phyloP scores from a whole-genome alignment of 2,329 filamentous ascomycete species.

The Colletotrichum sp. region DNA sequence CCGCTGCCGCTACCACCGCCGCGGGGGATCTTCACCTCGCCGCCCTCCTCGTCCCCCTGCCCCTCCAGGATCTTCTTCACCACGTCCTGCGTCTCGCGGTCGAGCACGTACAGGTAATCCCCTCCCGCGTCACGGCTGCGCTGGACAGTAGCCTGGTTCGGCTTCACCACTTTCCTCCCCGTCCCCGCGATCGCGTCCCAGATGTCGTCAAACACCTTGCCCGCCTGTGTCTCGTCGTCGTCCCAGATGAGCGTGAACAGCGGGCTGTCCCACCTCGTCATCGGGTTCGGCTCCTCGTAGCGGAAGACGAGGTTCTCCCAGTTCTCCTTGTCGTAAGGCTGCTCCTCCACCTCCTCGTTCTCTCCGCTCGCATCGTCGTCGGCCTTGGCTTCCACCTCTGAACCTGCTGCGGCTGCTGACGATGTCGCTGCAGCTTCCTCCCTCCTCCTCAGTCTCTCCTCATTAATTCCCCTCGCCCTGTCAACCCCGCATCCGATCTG shows the following conservation, averaged over 20 bases:
- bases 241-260: slow-evolving; percentile 82
- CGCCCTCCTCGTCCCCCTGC: slow-evolving; percentile 69
- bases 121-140: slow-evolving; percentile 65
- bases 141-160: slow-evolving; percentile 77
- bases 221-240: slow-evolving; percentile 67
- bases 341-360: slow-evolving; percentile 33
- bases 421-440: slow-evolving; percentile 1
- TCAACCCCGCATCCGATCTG: slow-evolving; percentile 64
- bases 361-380: slow-evolving; percentile 39
- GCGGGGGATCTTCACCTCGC: slow-evolving; percentile 56
- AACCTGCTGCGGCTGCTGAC: neutral
- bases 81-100: slow-evolving; percentile 79
- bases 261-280: slow-evolving; percentile 85
- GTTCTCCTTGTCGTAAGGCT: slow-evolving; percentile 60
- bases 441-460: slow-evolving; percentile 52
- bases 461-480: slow-evolving; percentile 63
- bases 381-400: neutral
- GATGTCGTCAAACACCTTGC: slow-evolving; percentile 64
- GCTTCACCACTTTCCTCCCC: slow-evolving; percentile 67
- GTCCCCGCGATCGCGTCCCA: slow-evolving; percentile 77
- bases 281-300: slow-evolving; percentile 86
- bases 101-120: slow-evolving; percentile 82
- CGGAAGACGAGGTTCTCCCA: slow-evolving; percentile 83
- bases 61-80: slow-evolving; percentile 72
- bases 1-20: slow-evolving; percentile 26